These are phyloP conservation scores for Mycena vulgaris DNA, from an alignment of 768 basidiomycete genomes.

Conservation along the genomic window DNA sequence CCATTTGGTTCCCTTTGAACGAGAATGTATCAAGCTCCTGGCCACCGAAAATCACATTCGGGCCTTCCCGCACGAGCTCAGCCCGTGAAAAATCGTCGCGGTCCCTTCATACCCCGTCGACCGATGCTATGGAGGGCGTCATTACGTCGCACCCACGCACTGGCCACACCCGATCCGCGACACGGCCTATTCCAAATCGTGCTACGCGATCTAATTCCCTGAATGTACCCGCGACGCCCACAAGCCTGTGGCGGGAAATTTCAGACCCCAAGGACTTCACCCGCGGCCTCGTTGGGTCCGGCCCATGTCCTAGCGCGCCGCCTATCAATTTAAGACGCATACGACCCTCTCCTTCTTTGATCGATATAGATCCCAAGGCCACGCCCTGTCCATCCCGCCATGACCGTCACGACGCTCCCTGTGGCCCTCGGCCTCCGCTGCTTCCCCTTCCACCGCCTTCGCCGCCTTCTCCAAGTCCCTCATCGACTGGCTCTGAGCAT, in stretches of 20 bases:
- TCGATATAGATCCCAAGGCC: slow-evolving; percentile 2
- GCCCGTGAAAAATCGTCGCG: not conserved
- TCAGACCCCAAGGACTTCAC: not conserved
- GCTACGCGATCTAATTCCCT: slow-evolving; percentile 22
- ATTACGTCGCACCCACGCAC: slow-evolving; percentile 11
- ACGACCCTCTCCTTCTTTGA: slow-evolving; percentile 13
- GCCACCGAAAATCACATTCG: slow-evolving; percentile 33
- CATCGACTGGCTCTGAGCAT: not conserved
- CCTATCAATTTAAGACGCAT: slow-evolving; percentile 7
- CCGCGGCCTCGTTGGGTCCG: not conserved
- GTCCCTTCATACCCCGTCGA: not conserved
- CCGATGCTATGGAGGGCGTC: slow-evolving; percentile 27
- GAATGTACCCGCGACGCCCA: slow-evolving; percentile 33
- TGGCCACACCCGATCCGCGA: slow-evolving; percentile 13
- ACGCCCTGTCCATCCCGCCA: not conserved
- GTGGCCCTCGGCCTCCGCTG: not conserved
- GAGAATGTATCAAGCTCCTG: slow-evolving; percentile 27
- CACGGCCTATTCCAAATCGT: slow-evolving; percentile 34
- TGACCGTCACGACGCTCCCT: not conserved
- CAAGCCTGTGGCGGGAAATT: slow-evolving; percentile 32
- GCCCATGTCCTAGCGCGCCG: slow-evolving; percentile 10
- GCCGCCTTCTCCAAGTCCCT: not conserved
- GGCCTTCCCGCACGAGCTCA: not conserved
- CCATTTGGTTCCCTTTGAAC: slow-evolving; percentile 22
- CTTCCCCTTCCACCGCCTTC: not conserved